Evolutionary conservation across 169 alveolate genomes (phyloP).

Genomic region (Plasmodium gaboni): DNA sequence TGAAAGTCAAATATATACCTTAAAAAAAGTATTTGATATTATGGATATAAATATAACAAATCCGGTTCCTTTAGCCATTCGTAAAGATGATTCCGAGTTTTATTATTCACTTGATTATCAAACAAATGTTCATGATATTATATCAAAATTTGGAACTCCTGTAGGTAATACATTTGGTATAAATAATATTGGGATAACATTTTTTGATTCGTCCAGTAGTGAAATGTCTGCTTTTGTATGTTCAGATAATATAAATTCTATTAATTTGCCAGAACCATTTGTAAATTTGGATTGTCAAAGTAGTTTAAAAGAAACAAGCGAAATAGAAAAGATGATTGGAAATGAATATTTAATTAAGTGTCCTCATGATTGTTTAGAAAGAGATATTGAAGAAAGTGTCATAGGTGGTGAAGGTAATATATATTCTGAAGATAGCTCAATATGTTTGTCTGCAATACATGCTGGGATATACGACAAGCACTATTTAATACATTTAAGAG

Average conservation of each 20-base stretch:
- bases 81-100: conserved; percentile 31
- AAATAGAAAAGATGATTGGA: conserved; percentile 87
- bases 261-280: conserved; percentile 82
- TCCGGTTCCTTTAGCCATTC: conserved; percentile 80
- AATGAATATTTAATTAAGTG: conserved; percentile 85
- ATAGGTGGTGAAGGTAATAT: conserved; percentile 90
- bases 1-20: conserved; percentile 53
- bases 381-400: conserved; percentile 79
- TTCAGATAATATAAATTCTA: conserved; percentile 76
- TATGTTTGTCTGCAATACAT: conserved; percentile 91
- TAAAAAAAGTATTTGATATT: conserved; percentile 42
- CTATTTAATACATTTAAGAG: conserved; percentile 77
- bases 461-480: conserved; percentile 86
- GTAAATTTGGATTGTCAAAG: conserved; percentile 85
- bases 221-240: conserved; percentile 86
- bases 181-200: conserved; percentile 74
- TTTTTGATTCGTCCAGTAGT: conserved; percentile 80
- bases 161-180: conserved; percentile 80
- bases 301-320: conserved; percentile 79
- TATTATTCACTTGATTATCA: conserved; percentile 79
- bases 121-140: conserved; percentile 69
- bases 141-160: conserved; percentile 59
- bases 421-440: conserved; percentile 88
- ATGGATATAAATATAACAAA: conserved; percentile 73
- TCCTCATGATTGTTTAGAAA: conserved; percentile 89